Conservation (phyloP, 1,139 yeast genomes). For the Diutina pseudorugosa region DNA sequence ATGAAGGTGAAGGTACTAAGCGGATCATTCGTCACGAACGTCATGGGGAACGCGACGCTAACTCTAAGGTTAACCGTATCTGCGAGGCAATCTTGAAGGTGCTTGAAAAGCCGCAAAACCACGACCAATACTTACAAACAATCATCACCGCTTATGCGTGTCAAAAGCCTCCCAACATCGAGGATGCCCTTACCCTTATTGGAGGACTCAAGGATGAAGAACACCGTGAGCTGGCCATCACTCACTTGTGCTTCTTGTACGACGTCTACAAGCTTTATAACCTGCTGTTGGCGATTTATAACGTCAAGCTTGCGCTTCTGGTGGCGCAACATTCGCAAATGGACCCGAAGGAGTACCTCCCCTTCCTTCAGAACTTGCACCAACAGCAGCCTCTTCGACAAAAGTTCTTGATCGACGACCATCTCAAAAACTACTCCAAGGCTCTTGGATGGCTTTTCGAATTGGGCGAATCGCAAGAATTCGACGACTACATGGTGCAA, state of each 20-base stretch:
- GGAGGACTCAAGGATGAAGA: slow-evolving; percentile 33
- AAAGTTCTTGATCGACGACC: slow-evolving; percentile 69
- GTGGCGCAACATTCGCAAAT: slow-evolving; percentile 95
- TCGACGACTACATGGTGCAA: slow-evolving; percentile 55
- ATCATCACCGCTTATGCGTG: slow-evolving; percentile 88
- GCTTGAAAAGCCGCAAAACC: slow-evolving; percentile 39
- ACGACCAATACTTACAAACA: slow-evolving; percentile 56
- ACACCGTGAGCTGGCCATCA: slow-evolving; percentile 51
- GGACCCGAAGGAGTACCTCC: slow-evolving; percentile 95
- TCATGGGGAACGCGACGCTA: neutral
- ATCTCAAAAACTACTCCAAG: slow-evolving; percentile 51
- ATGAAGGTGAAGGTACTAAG: neutral
- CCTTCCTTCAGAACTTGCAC: slow-evolving; percentile 75
- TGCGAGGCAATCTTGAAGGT: slow-evolving; percentile 60
- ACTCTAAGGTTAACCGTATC: slow-evolving; percentile 60
- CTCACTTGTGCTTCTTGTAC: slow-evolving; percentile 81
- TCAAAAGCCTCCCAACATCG: slow-evolving; percentile 76
- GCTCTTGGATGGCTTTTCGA: slow-evolving; percentile 60
- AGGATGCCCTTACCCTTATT: slow-evolving; percentile 58
- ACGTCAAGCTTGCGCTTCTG: slow-evolving; percentile 64
- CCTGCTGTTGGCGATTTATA: slow-evolving; percentile 72
- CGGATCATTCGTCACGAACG: neutral
- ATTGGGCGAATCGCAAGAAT: slow-evolving; percentile 37
- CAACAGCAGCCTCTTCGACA: slow-evolving; percentile 55
- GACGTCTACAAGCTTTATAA: slow-evolving; percentile 78